These are phyloP conservation scores for Paraconiothyrium brasiliense DNA, from an alignment of 2,329 filamentous ascomycete species.

Conservation along the genomic window DNA sequence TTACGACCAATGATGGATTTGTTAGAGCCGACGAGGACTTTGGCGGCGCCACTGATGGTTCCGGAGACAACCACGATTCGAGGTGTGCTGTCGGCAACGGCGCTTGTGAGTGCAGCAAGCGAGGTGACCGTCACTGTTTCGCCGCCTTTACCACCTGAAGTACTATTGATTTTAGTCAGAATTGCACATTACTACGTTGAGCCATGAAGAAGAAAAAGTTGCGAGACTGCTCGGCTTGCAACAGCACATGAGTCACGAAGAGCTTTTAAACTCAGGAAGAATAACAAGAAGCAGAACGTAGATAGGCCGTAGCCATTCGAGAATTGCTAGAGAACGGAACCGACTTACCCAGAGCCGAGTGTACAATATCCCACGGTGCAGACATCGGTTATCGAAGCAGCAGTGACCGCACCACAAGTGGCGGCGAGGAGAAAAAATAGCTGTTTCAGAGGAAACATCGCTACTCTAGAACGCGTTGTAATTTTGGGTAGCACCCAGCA, in stretches of 20 bases:
- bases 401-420: neutral
- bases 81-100: conserved; percentile 51
- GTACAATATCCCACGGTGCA: conserved; percentile 1
- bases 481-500: neutral
- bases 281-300: too few species aligned
- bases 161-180: neutral
- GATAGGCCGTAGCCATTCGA: too few species aligned
- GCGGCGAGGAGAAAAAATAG: neutral
- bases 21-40: conserved; percentile 55
- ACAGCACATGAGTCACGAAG: too few species aligned
- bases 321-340: neutral
- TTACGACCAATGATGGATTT: conserved; percentile 56
- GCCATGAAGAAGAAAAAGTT: neutral
- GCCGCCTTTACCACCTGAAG: conserved; percentile 38
- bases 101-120: conserved; percentile 50
- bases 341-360: conserved; percentile 1
- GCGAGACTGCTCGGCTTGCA: neutral
- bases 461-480: neutral
- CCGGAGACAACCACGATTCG: conserved; percentile 57
- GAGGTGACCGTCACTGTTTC: conserved; percentile 36
- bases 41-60: conserved; percentile 48
- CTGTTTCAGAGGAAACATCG: neutral
- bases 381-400: conserved; percentile 1
- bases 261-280: too few species aligned
- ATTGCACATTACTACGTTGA: neutral